Conservation (phyloP, 164 flowering plant species). For the Magnolia sinica region DNA sequence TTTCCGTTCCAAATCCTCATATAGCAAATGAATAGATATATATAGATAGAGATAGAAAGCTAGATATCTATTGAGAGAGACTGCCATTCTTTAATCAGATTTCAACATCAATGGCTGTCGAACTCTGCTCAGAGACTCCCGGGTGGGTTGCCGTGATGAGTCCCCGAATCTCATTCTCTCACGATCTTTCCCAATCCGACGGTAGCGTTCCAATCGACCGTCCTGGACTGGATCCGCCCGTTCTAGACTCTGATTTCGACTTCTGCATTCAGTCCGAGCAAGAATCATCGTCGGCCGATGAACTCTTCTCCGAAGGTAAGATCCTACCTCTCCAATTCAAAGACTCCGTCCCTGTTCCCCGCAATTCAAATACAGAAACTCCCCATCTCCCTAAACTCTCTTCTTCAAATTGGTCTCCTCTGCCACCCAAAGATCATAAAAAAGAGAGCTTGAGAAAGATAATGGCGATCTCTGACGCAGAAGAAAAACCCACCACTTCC, state of each 20-base stretch:
- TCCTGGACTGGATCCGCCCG: slow-evolving; percentile 28
- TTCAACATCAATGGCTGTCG: slow-evolving; percentile 42
- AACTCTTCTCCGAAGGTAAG: slow-evolving; percentile 72
- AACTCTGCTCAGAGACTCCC: slow-evolving; percentile 51
- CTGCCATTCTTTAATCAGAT: not conserved
- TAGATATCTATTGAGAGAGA: not conserved
- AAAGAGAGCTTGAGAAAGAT: slow-evolving; percentile 59
- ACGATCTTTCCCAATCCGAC: slow-evolving; percentile 49
- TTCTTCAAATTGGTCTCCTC: slow-evolving; percentile 7
- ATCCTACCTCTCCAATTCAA: slow-evolving; percentile 49
- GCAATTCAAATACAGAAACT: not conserved
- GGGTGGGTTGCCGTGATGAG: slow-evolving; percentile 29
- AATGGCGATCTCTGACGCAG: slow-evolving; percentile 18
- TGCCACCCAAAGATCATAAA: slow-evolving; percentile 17
- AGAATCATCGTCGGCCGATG: slow-evolving; percentile 58
- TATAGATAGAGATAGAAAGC: not conserved
- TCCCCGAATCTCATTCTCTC: slow-evolving; percentile 77
- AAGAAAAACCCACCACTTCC: slow-evolving; percentile 15
- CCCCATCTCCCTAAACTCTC: not conserved
- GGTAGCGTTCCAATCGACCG: slow-evolving; percentile 13
- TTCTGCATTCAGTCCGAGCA: slow-evolving; percentile 43
- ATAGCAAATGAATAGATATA: not conserved
- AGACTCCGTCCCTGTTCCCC: slow-evolving; percentile 8
- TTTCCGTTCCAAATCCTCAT: not conserved
- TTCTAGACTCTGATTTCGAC: slow-evolving; percentile 51